Percentiles rank a stretch among this genome's conserved stretches.
Evolutionary conservation across 495 filamentous ascomycete genomes (phyloP).

Genomic region (Penicillium waksmanii): DNA sequence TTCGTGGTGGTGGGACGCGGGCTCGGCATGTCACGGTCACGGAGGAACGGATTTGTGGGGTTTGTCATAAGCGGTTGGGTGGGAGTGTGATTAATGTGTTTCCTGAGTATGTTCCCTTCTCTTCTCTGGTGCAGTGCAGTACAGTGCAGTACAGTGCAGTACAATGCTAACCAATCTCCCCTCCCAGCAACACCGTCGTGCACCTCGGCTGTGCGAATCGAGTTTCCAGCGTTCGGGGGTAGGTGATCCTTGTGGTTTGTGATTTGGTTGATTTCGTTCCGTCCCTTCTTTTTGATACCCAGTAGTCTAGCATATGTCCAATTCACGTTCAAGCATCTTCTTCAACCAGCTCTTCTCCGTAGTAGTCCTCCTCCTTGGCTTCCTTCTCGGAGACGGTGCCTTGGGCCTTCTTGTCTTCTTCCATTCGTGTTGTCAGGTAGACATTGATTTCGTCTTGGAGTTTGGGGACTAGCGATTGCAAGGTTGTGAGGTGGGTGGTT

Average conservation of each 20-base stretch:
- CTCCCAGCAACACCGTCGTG: conserved; percentile 63
- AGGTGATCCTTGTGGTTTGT: conserved; percentile 7
- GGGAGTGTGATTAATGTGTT: conserved; percentile 82
- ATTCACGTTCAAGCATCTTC: conserved; percentile 54
- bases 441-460: conserved; percentile 79
- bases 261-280: conserved; percentile 9
- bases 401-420: conserved; percentile 70
- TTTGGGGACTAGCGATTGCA: conserved; percentile 61
- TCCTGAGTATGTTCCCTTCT: conserved; percentile 57
- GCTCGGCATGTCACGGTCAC: conserved; percentile 76
- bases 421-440: conserved; percentile 86
- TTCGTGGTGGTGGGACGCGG: conserved; percentile 53
- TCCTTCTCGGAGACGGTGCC: conserved; percentile 58
- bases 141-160: neutral
- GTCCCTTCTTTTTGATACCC: conserved; percentile 44
- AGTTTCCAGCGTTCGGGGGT: conserved; percentile 27
- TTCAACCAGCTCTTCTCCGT: conserved; percentile 75
- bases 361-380: conserved; percentile 79
- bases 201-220: conserved; percentile 80
- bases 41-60: conserved; percentile 86
- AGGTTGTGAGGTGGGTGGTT: conserved; percentile 64
- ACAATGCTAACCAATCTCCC: conserved; percentile 22
- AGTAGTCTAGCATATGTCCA: conserved; percentile 21
- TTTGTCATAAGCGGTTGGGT: conserved; percentile 91
- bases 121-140: neutral